Percentiles rank a stretch among this genome's conserved stretches.
phyloP scores from a whole-genome alignment of 2,329 filamentous ascomycete species.

The Spiromastix sp. region DNA sequence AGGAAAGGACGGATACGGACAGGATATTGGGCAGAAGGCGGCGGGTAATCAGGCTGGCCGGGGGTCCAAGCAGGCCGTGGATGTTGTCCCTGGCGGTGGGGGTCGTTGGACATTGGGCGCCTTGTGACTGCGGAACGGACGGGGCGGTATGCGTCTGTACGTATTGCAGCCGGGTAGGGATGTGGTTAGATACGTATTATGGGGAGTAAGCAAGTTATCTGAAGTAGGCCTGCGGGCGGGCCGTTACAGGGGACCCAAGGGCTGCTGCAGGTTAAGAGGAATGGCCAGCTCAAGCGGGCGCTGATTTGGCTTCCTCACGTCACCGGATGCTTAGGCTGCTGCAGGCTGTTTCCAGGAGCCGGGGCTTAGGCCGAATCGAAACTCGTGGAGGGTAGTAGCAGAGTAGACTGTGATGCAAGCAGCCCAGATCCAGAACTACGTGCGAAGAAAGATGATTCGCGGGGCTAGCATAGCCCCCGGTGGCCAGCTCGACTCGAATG shows the following conservation, averaged over 20 bases:
- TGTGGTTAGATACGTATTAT: background rate
- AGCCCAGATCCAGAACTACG: conserved; percentile 1
- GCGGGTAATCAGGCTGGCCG: conserved; percentile 29
- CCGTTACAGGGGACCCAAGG: background rate
- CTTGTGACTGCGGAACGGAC: background rate
- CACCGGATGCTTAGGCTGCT: too few relatives aligned
- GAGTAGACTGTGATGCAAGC: background rate
- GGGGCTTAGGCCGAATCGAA: conserved; percentile 2
- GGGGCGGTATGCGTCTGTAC: conserved; percentile 4
- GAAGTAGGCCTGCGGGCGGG: too few relatives aligned
- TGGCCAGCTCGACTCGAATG: background rate
- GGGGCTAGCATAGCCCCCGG: conserved; percentile 5
- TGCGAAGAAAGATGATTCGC: conserved; percentile 1
- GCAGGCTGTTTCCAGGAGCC: too few relatives aligned
- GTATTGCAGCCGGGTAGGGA: conserved; percentile 10
- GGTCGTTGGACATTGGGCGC: conserved; percentile 34
- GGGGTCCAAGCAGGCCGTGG: conserved; percentile 32
- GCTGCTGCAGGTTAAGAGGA: conserved; percentile 1
- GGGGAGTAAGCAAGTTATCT: conserved; percentile 6
- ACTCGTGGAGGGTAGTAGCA: background rate
- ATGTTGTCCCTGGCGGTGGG: conserved; percentile 37
- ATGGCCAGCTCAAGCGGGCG: too few relatives aligned
- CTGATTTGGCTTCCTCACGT: too few relatives aligned
- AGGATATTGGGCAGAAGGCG: conserved; percentile 25
- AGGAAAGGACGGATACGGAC: conserved; percentile 10